Conservation (phyloP, 2,329 filamentous ascomycete genomes). For the Fusarium irregulare region DNA sequence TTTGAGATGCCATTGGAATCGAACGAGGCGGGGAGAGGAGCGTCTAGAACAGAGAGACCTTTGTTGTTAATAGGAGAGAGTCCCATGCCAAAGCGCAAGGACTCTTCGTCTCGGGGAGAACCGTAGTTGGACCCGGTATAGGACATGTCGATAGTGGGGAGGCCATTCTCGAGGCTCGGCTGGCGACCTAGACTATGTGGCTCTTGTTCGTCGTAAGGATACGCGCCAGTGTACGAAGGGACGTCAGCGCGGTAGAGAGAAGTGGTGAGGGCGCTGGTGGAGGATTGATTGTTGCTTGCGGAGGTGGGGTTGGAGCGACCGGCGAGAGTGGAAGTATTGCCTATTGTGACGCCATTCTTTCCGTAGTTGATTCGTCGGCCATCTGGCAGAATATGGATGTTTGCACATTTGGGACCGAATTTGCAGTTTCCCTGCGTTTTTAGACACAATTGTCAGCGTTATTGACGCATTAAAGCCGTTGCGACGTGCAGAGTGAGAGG, state of each 20-base stretch:
- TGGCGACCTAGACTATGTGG: conserved; percentile 61
- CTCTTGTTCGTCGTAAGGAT: conserved; percentile 55
- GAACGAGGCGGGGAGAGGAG: conserved; percentile 91
- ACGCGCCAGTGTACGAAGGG: conserved; percentile 54
- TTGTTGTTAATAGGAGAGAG: conserved; percentile 80
- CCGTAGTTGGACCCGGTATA: conserved; percentile 75
- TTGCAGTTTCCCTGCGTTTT: conserved; percentile 89
- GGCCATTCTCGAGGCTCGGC: conserved; percentile 65
- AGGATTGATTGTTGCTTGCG: conserved; percentile 65
- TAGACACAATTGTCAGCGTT: conserved; percentile 34
- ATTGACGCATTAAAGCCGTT: conserved; percentile 9
- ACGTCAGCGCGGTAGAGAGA: conserved; percentile 60
- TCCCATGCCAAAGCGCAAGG: conserved; percentile 72
- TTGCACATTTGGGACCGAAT: conserved; percentile 96
- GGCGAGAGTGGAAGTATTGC: conserved; percentile 68
- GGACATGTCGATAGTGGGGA: conserved; percentile 70
- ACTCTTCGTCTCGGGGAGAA: conserved; percentile 79
- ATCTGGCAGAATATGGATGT: conserved; percentile 94
- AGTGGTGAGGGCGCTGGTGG: conserved; percentile 74
- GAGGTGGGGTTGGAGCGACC: conserved; percentile 69
- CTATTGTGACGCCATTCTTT: conserved; percentile 75
- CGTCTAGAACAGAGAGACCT: conserved; percentile 89
- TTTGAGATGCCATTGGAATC: conserved; percentile 96
- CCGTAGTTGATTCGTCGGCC: conserved; percentile 89
- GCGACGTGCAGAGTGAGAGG: conserved; percentile 17